These are phyloP conservation scores for Cordyceps javanica DNA, from an alignment of 2,329 filamentous ascomycete genomes.

Conservation along the genomic window DNA sequence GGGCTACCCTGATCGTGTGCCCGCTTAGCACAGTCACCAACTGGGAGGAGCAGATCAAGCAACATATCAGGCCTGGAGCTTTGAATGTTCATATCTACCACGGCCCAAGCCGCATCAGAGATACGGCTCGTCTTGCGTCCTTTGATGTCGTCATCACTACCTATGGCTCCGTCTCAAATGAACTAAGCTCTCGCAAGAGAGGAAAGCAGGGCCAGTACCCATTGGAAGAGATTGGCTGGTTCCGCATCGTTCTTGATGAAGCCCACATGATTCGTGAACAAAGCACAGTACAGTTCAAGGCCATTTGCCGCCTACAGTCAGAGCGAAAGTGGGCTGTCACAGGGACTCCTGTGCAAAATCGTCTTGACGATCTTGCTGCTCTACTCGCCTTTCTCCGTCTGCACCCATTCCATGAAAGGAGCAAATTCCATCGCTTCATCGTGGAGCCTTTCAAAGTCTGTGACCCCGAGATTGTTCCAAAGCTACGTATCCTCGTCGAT, in stretches of 20 bases:
- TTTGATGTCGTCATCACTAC: conserved; percentile 89
- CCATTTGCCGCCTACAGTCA: conserved; percentile 72
- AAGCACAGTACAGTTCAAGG: conserved; percentile 73
- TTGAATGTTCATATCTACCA: conserved; percentile 82
- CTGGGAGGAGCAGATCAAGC: conserved; percentile 87
- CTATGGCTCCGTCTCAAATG: conserved; percentile 80
- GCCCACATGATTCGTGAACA: conserved; percentile 91
- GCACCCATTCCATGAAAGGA: conserved; percentile 74
- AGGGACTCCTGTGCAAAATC: conserved; percentile 91
- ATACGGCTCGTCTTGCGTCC: conserved; percentile 59
- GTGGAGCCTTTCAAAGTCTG: conserved; percentile 80
- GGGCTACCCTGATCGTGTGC: conserved; percentile 78
- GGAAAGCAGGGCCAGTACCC: conserved; percentile 56
- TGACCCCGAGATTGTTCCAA: conserved; percentile 75
- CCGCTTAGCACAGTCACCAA: conserved; percentile 89
- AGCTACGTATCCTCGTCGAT: conserved; percentile 82
- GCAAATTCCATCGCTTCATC: conserved; percentile 72
- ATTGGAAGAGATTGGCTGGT: conserved; percentile 78
- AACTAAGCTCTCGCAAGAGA: conserved; percentile 60
- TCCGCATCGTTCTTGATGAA: conserved; percentile 89
- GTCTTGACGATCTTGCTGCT: conserved; percentile 81
- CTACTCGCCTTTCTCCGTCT: conserved; percentile 80
- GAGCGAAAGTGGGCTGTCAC: conserved; percentile 94
- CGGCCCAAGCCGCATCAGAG: conserved; percentile 67
- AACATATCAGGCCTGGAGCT: conserved; percentile 61